These are phyloP conservation scores for Salvia rosmarinus DNA, from an alignment of 257 asterid species.

Conservation along the genomic window DNA sequence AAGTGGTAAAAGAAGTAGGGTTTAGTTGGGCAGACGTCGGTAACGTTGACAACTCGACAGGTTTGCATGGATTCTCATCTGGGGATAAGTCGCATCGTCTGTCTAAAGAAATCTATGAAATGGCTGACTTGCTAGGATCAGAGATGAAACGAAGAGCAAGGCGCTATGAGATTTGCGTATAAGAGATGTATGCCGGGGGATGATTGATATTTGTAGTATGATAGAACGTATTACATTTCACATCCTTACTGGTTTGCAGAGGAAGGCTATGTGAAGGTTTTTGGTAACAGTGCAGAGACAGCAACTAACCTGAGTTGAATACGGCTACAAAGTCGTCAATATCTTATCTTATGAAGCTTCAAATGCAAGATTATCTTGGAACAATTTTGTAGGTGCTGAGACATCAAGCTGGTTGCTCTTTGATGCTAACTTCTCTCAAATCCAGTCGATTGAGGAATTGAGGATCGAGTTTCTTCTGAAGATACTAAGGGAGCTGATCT, in stretches of 20 bases:
- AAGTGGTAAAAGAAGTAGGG: slow-evolving; percentile 78
- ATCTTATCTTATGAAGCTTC: no score
- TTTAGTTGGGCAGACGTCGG: slow-evolving; percentile 94
- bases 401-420: no score
- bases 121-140: slow-evolving; percentile 72
- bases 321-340: no score
- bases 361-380: no score
- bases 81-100: slow-evolving; percentile 76
- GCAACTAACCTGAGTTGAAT: no score
- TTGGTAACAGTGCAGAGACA: neutral
- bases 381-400: no score
- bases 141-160: slow-evolving; percentile 61
- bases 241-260: neutral
- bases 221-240: neutral
- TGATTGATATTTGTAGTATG: neutral
- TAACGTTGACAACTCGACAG: slow-evolving; percentile 43
- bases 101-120: slow-evolving; percentile 62
- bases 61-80: slow-evolving; percentile 78
- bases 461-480: no score
- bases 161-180: slow-evolving; percentile 18
- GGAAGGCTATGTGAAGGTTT: neutral
- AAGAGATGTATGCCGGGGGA: neutral
- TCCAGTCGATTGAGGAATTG: no score
- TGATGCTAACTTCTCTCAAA: no score
- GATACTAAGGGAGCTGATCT: no score